Evolutionary conservation across 179 eudicot genomes (phyloP).

Genomic region (Drosera spatulata): DNA sequence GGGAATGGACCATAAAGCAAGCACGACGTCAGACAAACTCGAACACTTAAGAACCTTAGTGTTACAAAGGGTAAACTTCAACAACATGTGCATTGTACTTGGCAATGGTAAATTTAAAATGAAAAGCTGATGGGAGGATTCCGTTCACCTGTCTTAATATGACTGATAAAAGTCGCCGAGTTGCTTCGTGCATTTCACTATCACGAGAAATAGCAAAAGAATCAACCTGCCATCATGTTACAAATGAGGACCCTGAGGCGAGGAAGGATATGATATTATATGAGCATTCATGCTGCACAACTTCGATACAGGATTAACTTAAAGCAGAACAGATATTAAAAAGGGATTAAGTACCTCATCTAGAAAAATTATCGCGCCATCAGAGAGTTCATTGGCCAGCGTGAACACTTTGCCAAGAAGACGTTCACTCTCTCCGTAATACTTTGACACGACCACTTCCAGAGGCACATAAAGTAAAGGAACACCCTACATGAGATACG

Average conservation of each 20-base stretch:
- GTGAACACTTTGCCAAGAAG: slow-evolving; percentile 84
- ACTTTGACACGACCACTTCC: slow-evolving; percentile 88
- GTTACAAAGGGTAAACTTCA: no score
- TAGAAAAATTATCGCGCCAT: slow-evolving; percentile 84
- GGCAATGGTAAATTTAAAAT: no score
- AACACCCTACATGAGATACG: slow-evolving; percentile 45
- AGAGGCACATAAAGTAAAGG: slow-evolving; percentile 88
- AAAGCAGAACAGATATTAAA: no score
- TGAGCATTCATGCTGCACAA: not conserved
- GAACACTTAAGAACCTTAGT: no score
- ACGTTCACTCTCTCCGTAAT: slow-evolving; percentile 95
- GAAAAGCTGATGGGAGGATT: not conserved
- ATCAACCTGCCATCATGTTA: slow-evolving; percentile 54
- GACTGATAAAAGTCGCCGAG: slow-evolving; percentile 81
- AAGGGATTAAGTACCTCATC: slow-evolving; percentile 57
- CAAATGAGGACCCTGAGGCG: not conserved
- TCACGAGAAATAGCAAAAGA: slow-evolving; percentile 95
- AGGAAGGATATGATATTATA: not conserved
- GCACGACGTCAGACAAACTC: no score
- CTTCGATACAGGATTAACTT: no score
- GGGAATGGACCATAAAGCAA: no score
- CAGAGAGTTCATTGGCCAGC: slow-evolving; percentile 86
- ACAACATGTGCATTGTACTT: no score
- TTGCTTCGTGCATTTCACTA: slow-evolving; percentile 95
- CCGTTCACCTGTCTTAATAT: slow-evolving; percentile 73